Conservation (phyloP, 163 green algal species). For the Volvox carteri region DNA sequence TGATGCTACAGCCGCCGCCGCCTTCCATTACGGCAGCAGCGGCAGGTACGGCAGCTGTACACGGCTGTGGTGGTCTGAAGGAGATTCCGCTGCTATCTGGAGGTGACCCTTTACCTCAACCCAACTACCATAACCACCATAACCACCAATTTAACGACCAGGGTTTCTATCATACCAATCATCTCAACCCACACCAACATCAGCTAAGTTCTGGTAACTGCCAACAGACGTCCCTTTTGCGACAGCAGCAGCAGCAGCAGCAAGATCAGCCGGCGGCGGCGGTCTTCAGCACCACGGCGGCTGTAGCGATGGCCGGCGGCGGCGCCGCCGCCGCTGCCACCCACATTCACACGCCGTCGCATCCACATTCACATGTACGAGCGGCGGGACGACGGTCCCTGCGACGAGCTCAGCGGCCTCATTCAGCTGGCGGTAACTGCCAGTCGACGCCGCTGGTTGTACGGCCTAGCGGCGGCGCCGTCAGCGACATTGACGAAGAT, state of each 20-base stretch:
- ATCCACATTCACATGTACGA: too few species aligned
- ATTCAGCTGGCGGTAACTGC: background rate
- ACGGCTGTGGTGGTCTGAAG: slow-evolving; percentile 19
- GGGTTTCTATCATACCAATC: too few species aligned
- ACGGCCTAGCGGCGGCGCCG: background rate
- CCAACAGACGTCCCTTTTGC: background rate
- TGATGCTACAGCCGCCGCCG: background rate
- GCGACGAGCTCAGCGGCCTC: background rate
- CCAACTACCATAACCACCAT: slow-evolving; percentile 12
- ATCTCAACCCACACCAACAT: background rate
- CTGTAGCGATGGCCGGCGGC: background rate
- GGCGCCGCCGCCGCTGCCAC: too few species aligned
- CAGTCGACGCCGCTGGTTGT: background rate
- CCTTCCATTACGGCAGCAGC: background rate
- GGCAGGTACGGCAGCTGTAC: background rate
- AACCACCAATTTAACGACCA: background rate
- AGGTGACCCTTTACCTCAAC: background rate
- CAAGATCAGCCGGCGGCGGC: background rate
- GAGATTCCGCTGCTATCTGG: background rate
- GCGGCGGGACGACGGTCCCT: too few species aligned
- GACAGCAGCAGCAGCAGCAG: background rate
- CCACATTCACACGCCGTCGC: too few species aligned
- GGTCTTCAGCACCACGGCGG: background rate
- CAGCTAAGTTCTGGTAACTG: background rate
- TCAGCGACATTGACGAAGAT: background rate